phyloP scores from a whole-genome alignment of 345 rosid genomes.

The Eucalyptus globulus region DNA sequence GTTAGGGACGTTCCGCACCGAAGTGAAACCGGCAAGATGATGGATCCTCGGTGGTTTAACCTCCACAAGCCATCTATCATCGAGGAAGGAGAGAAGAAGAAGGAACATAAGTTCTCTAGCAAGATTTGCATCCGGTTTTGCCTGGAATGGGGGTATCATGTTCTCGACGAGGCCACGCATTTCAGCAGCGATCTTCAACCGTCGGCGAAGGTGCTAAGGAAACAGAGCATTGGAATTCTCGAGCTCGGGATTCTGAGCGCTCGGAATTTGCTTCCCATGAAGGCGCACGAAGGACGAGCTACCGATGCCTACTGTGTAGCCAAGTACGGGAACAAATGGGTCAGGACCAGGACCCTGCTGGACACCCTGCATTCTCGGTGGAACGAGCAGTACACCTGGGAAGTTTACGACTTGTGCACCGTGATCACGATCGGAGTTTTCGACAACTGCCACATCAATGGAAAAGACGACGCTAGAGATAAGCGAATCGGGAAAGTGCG shows the following conservation, averaged over 20 bases:
- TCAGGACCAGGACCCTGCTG: slow-evolving; percentile 84
- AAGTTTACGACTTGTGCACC: slow-evolving; percentile 86
- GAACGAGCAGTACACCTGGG: slow-evolving; percentile 99
- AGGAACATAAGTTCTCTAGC: slow-evolving; percentile 69
- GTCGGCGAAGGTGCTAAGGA: slow-evolving; percentile 68
- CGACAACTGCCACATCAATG: slow-evolving; percentile 35
- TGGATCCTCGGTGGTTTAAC: slow-evolving; percentile 21
- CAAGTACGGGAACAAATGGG: slow-evolving; percentile 95
- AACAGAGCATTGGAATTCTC: slow-evolving; percentile 60
- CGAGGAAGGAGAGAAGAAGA: slow-evolving; percentile 46
- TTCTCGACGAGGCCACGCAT: slow-evolving; percentile 89
- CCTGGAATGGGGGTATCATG: slow-evolving; percentile 87
- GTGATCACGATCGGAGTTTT: slow-evolving; percentile 61
- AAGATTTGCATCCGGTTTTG: slow-evolving; percentile 49
- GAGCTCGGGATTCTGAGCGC: slow-evolving; percentile 87
- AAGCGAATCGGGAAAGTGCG: slow-evolving; percentile 35
- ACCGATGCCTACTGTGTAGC: slow-evolving; percentile 97
- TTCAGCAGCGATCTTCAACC: slow-evolving; percentile 94
- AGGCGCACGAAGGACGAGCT: slow-evolving; percentile 55
- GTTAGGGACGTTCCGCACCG: slow-evolving; percentile 7
- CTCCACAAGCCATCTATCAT: slow-evolving; percentile 9
- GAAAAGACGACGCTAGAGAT: slow-evolving; percentile 16
- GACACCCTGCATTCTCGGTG: slow-evolving; percentile 67
- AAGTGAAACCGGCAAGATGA: slow-evolving; percentile 7
- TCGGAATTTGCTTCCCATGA: slow-evolving; percentile 69